Conservation (phyloP, 1,284 basidiomycete species). For the Sanghuangporus weigelae region DNA sequence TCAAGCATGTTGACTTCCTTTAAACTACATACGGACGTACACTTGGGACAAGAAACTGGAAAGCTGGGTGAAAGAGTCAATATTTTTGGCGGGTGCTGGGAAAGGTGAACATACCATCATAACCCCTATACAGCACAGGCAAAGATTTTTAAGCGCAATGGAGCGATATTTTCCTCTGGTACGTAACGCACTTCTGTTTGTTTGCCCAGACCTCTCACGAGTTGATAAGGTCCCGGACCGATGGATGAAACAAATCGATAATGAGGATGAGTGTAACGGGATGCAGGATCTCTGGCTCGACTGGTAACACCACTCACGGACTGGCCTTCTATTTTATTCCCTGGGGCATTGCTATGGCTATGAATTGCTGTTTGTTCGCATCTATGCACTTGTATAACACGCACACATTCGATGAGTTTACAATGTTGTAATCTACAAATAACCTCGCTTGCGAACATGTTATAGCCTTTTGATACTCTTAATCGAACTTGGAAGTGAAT, state of each 20-base stretch:
- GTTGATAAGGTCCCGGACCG: slow-evolving; percentile 66
- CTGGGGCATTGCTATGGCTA: background rate
- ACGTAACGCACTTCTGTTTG: slow-evolving; percentile 25
- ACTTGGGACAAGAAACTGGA: slow-evolving; percentile 99
- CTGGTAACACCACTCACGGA: slow-evolving; percentile 32
- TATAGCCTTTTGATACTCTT: slow-evolving; percentile 14
- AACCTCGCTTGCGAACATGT: background rate
- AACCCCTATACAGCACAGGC: slow-evolving; percentile 80
- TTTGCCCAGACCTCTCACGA: background rate
- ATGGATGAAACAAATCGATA: slow-evolving; percentile 81
- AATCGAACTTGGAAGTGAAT: slow-evolving; percentile 39
- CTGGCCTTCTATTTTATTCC: background rate
- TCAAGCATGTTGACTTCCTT: background rate
- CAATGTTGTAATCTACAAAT: background rate
- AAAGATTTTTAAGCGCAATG: slow-evolving; percentile 88
- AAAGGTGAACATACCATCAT: slow-evolving; percentile 92
- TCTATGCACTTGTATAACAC: slow-evolving; percentile 11
- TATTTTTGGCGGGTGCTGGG: slow-evolving; percentile 76
- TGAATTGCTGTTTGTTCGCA: background rate
- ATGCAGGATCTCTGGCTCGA: slow-evolving; percentile 47
- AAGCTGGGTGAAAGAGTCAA: slow-evolving; percentile 94
- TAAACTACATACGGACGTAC: slow-evolving; percentile 91
- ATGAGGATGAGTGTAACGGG: slow-evolving; percentile 63
- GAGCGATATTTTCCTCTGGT: slow-evolving; percentile 87
- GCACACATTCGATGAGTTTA: background rate